These are phyloP conservation scores for Adansonia grandidieri DNA, from an alignment of 441 rosid genomes.

Conservation along the genomic window DNA sequence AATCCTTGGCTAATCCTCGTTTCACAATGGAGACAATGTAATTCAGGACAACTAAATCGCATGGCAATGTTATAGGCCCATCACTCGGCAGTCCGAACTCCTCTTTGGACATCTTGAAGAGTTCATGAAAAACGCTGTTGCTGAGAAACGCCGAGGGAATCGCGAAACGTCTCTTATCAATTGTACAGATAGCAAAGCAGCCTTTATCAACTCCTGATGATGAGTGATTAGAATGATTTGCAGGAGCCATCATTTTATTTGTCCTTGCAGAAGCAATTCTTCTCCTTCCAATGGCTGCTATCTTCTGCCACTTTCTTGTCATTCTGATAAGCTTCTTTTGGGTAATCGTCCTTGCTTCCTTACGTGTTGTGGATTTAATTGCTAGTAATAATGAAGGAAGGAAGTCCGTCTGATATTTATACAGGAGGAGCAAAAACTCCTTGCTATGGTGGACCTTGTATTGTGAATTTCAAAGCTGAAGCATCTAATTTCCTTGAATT, in stretches of 20 bases:
- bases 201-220: conserved; percentile 37
- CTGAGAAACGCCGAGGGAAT: conserved; percentile 32
- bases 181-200: conserved; percentile 42
- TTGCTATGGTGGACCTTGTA: background rate
- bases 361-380: background rate
- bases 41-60: conserved; percentile 42
- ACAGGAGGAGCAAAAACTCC: background rate
- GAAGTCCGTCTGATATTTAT: background rate
- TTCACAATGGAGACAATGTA: conserved; percentile 32
- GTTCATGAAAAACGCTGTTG: conserved; percentile 32
- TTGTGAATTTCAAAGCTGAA: conserved; percentile 12
- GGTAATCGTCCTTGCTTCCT: background rate
- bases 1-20: background rate
- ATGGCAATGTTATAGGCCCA: conserved; percentile 44
- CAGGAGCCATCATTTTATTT: background rate
- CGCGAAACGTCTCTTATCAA: conserved; percentile 32
- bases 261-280: conserved; percentile 27
- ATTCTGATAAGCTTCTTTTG: background rate
- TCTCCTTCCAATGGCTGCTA: conserved; percentile 24
- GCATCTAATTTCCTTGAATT: background rate
- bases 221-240: conserved; percentile 18
- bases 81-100: conserved; percentile 41
- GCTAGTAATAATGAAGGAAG: background rate
- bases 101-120: conserved; percentile 48
- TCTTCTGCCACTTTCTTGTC: conserved; percentile 21